Percentiles rank a stretch among this genome's conserved stretches.
Conservation (phyloP, 805 yeast genomes). For the Debaryomyces maramus region DNA sequence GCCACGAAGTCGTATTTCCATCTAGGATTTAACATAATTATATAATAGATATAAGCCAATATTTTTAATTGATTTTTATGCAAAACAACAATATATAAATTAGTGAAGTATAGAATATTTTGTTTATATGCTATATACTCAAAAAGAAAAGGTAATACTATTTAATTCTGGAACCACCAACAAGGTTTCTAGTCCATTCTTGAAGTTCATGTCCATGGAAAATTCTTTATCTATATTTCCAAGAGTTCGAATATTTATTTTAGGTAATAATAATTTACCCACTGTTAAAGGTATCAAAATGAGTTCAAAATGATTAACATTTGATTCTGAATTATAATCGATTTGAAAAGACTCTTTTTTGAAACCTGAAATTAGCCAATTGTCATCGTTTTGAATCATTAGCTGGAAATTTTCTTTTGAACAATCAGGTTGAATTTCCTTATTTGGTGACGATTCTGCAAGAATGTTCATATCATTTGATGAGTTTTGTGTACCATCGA, state of each 20-base stretch:
- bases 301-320: conserved; percentile 32
- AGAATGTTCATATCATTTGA: conserved; percentile 11
- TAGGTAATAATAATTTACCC: conserved; percentile 73
- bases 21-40: no score
- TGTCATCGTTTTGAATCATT: conserved; percentile 56
- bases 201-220: conserved; percentile 59
- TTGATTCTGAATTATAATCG: conserved; percentile 16
- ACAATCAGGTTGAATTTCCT: neutral
- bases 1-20: conserved; percentile 10
- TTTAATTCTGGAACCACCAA: conserved; percentile 71
- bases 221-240: conserved; percentile 55
- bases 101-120: neutral
- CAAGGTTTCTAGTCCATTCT: conserved; percentile 67
- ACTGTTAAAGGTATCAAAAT: conserved; percentile 70
- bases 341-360: conserved; percentile 52
- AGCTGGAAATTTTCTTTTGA: conserved; percentile 38
- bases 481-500: conserved; percentile 1
- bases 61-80: no score
- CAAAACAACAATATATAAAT: no score
- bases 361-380: conserved; percentile 80
- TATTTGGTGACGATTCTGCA: conserved; percentile 26
- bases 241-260: conserved; percentile 41
- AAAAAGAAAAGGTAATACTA: conserved; percentile 60
- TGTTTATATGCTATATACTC: conserved; percentile 11
- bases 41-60: no score